phyloP scores from a whole-genome alignment of 768 basidiomycete species.

The Kondoa subrosea region DNA sequence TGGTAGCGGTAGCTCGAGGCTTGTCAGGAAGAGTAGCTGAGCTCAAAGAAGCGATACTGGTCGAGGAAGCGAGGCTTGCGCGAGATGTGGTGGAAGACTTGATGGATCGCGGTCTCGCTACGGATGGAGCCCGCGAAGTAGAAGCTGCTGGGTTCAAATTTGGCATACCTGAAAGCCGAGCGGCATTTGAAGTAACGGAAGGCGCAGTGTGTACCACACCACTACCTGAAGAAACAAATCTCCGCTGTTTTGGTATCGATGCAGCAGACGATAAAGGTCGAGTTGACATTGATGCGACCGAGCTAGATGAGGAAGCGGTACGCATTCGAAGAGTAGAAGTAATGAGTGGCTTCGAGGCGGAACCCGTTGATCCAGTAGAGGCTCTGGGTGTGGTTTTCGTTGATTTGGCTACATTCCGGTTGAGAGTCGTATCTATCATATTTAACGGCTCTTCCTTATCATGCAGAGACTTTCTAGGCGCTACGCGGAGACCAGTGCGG shows the following conservation, averaged over 20 bases:
- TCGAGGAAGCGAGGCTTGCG: neutral
- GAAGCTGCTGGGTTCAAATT: neutral
- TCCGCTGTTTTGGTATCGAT: neutral
- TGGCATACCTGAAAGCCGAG: neutral
- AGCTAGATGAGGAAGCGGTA: neutral
- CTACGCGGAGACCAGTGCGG: neutral
- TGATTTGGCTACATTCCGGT: neutral
- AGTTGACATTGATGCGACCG: neutral
- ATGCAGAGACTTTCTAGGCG: neutral
- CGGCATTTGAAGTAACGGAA: neutral
- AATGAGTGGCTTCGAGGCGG: neutral
- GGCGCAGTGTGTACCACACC: neutral
- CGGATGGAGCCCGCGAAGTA: neutral
- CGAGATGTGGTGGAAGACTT: neutral
- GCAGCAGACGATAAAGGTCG: no score
- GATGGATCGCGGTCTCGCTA: neutral
- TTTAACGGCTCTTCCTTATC: neutral
- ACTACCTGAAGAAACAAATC: neutral
- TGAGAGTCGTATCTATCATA: neutral
- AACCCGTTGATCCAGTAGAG: neutral
- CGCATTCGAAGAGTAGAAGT: neutral
- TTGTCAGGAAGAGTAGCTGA: no score
- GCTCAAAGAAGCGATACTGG: neutral
- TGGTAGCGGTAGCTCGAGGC: neutral
- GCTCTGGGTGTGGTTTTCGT: neutral